phyloP scores from a whole-genome alignment of 441 rosid species.

The Bocquillonia castaneifolia region DNA sequence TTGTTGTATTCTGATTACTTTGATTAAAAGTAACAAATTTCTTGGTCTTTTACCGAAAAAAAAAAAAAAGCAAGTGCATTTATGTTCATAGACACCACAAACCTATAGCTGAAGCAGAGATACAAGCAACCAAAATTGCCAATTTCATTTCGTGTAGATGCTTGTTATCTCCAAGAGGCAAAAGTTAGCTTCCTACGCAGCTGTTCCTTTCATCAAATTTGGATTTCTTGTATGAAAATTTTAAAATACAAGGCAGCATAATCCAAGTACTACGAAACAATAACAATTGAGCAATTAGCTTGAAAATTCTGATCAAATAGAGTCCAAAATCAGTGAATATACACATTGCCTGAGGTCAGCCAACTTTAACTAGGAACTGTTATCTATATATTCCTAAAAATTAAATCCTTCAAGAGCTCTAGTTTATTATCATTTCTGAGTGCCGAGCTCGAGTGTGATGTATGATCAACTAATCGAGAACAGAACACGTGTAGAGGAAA shows the following conservation, averaged over 20 bases:
- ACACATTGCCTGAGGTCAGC: conserved; percentile 27
- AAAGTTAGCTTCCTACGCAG: not conserved
- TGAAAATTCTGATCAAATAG: not conserved
- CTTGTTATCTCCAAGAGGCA: not conserved
- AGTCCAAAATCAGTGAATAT: conserved; percentile 1
- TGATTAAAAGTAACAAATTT: too few relatives aligned
- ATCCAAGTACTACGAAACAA: conserved; percentile 3
- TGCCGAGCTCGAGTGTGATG: not conserved
- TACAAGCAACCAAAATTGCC: too few relatives aligned
- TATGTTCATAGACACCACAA: too few relatives aligned
- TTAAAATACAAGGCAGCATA: too few relatives aligned
- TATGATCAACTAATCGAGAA: not conserved
- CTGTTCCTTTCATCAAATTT: not conserved
- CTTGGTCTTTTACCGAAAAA: too few relatives aligned
- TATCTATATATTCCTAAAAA: conserved; percentile 32
- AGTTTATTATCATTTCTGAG: conserved; percentile 15
- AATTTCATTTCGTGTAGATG: not conserved
- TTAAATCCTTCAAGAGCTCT: conserved; percentile 17
- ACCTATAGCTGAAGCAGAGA: too few relatives aligned
- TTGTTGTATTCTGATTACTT: too few relatives aligned
- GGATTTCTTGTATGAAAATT: not conserved
- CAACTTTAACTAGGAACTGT: conserved; percentile 17
- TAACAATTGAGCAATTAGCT: conserved; percentile 9
- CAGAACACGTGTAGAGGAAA: conserved; percentile 5
- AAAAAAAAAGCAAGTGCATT: too few relatives aligned